Percentiles rank a stretch among this genome's conserved stretches.
phyloP scores from a whole-genome alignment of 345 rosid species.

The Carallia brachiata region DNA sequence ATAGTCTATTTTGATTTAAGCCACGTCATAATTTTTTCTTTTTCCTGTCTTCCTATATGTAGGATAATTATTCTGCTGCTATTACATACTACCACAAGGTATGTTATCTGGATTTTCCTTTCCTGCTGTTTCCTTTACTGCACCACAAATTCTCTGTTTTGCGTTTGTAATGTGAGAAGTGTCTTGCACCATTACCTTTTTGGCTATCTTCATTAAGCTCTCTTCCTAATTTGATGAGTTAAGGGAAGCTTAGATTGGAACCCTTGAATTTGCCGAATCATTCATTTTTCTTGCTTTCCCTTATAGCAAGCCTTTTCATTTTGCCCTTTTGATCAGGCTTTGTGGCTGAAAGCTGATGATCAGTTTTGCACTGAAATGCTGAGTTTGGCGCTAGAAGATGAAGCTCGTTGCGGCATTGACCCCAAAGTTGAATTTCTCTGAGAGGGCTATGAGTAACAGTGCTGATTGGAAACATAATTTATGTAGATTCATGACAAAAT shows the following conservation, averaged over 20 bases:
- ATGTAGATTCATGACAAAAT: not conserved
- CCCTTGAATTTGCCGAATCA: not conserved
- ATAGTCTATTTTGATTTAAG: not conserved
- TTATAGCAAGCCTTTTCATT: not conserved
- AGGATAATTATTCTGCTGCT: conserved; percentile 82
- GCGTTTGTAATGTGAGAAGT: not conserved
- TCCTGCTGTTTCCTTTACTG: not conserved
- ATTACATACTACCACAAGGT: conserved; percentile 89
- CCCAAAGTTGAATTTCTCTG: conserved; percentile 45
- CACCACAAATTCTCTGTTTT: not conserved
- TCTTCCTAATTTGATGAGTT: not conserved
- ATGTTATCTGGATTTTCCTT: not conserved
- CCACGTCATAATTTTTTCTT: not conserved
- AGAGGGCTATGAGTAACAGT: not conserved
- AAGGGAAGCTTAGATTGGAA: not conserved
- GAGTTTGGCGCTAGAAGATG: conserved; percentile 67
- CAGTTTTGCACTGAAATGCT: conserved; percentile 89
- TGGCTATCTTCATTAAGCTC: no score
- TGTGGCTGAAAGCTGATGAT: conserved; percentile 81
- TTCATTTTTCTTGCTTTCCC: not conserved
- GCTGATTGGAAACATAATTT: not conserved
- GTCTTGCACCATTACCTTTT: not conserved
- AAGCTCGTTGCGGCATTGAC: conserved; percentile 59
- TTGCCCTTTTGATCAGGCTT: conserved; percentile 45
- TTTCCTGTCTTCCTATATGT: not conserved